Conservation (phyloP, 164 flowering plant genomes). For the Magnolia officinalis region DNA sequence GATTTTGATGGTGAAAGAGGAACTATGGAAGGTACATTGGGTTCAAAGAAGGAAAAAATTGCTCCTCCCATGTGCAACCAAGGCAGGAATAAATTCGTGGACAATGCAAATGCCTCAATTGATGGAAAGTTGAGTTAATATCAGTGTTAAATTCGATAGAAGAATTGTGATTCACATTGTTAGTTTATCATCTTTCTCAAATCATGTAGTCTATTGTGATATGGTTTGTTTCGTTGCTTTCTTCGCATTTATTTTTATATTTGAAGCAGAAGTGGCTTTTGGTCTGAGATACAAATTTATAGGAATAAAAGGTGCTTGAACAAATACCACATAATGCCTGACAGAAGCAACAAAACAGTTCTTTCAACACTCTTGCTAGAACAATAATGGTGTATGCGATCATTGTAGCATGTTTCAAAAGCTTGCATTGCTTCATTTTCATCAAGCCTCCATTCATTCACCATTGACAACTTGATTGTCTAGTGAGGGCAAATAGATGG, state of each 20-base stretch:
- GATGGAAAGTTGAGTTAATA: slow-evolving; percentile 26
- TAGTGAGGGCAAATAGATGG: too few species aligned
- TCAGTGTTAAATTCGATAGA: slow-evolving; percentile 10
- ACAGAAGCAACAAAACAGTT: too few species aligned
- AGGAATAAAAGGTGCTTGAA: too few species aligned
- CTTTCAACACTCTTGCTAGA: too few species aligned
- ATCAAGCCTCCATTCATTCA: too few species aligned
- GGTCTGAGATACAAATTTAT: neutral
- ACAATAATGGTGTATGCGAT: too few species aligned
- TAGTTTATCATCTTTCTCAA: neutral
- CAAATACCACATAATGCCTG: too few species aligned
- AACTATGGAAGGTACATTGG: neutral
- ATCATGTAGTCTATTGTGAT: neutral
- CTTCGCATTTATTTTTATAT: neutral
- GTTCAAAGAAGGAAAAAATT: slow-evolving; percentile 13
- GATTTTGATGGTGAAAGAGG: slow-evolving; percentile 12
- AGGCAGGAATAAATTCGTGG: slow-evolving; percentile 13
- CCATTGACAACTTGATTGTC: too few species aligned
- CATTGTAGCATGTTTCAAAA: too few species aligned
- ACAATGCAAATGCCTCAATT: slow-evolving; percentile 13
- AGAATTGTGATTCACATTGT: neutral
- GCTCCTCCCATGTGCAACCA: slow-evolving; percentile 4
- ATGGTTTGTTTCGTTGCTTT: neutral
- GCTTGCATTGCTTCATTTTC: too few species aligned
- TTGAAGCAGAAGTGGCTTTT: neutral